These are phyloP conservation scores for Scenedesmus sp. DNA, from an alignment of 163 green algal species.

Conservation along the genomic window DNA sequence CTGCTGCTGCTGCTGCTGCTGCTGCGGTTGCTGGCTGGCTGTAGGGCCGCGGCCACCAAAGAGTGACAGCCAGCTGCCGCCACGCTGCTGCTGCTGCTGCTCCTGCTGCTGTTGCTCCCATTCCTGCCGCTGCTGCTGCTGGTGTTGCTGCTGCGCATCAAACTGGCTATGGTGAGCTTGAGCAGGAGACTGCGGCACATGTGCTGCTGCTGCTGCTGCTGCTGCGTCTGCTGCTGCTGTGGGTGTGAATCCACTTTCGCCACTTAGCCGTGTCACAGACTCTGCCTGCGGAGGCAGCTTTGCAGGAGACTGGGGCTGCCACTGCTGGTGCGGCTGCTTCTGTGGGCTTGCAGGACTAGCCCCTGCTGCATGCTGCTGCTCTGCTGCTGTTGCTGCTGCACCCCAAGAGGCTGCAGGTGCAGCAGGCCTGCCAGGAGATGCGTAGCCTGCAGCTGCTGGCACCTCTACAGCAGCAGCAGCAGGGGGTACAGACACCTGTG, in stretches of 20 bases:
- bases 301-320: neutral
- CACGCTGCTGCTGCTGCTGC: conserved; percentile 11
- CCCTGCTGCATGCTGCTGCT: neutral
- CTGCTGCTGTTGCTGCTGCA: conserved; percentile 15
- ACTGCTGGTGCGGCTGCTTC: neutral
- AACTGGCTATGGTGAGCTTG: neutral
- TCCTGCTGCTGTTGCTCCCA: conserved; percentile 20
- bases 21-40: neutral
- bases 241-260: neutral
- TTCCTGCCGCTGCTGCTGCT: conserved; percentile 22
- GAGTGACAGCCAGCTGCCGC: conserved; percentile 40
- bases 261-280: neutral
- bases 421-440: neutral
- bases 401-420: neutral
- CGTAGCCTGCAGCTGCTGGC: neutral
- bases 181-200: neutral
- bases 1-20: conserved; percentile 30
- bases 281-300: neutral
- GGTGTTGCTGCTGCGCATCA: neutral
- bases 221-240: neutral
- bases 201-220: neutral
- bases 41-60: neutral
- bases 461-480: neutral
- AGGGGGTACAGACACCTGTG: neutral
- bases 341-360: neutral